Percentiles rank a stretch among this genome's conserved stretches.
phyloP scores from a whole-genome alignment of 768 basidiomycete genomes.

The Naganishia kalamii region DNA sequence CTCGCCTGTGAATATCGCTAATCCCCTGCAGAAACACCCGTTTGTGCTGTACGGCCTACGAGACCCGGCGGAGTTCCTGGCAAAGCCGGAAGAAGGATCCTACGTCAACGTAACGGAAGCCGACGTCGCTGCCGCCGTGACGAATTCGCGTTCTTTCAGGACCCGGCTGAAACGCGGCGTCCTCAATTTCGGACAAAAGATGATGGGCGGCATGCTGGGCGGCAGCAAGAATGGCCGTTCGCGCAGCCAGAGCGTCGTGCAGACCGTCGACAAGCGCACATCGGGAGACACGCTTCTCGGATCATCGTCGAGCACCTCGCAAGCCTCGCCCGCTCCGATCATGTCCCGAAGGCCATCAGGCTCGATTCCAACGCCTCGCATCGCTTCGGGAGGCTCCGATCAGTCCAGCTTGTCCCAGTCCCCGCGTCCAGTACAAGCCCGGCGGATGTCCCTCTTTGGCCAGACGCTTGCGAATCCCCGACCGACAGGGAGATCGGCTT shows the following conservation, averaged over 20 bases:
- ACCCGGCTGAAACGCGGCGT: slow-evolving; percentile 42
- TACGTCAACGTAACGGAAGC: slow-evolving; percentile 62
- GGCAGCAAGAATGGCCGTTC: slow-evolving; percentile 28
- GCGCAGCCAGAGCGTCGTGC: slow-evolving; percentile 37
- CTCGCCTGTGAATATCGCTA: not conserved
- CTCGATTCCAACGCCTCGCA: slow-evolving; percentile 10
- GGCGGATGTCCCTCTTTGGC: slow-evolving; percentile 19
- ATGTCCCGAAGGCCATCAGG: slow-evolving; percentile 23
- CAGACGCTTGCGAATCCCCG: not conserved
- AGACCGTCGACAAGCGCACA: slow-evolving; percentile 15
- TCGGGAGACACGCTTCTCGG: not conserved
- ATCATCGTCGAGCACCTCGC: slow-evolving; percentile 19
- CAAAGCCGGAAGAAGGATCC: slow-evolving; percentile 52
- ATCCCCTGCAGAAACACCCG: slow-evolving; percentile 46
- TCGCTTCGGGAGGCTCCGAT: slow-evolving; percentile 10
- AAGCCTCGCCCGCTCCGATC: slow-evolving; percentile 21
- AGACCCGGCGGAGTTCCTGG: slow-evolving; percentile 66
- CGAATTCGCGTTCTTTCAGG: slow-evolving; percentile 35
- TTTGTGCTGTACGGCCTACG: slow-evolving; percentile 56
- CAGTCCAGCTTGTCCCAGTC: slow-evolving; percentile 1
- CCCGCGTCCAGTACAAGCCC: slow-evolving; percentile 2
- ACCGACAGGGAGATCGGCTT: not conserved
- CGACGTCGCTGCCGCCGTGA: slow-evolving; percentile 62
- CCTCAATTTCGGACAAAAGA: slow-evolving; percentile 33
- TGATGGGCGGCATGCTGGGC: slow-evolving; percentile 20